These are phyloP conservation scores for Coemansia sp. DNA, from an alignment of 192 early-diverging fungal species.

Conservation along the genomic window DNA sequence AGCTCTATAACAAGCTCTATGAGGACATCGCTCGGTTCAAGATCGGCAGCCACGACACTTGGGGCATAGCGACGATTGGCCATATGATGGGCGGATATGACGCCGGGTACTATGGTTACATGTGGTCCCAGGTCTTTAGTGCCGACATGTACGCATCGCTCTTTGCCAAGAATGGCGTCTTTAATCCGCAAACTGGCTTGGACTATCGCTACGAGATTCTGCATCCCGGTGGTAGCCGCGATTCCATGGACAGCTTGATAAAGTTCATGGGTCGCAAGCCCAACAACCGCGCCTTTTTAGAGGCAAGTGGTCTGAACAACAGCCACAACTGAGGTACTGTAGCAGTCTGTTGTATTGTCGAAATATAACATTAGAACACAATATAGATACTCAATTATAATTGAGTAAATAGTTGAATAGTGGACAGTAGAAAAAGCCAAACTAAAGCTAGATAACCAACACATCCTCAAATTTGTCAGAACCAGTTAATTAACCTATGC, in stretches of 20 bases:
- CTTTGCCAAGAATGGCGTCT: constrained; percentile 62
- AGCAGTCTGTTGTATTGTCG: no score
- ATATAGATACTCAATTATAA: no score
- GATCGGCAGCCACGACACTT: constrained; percentile 68
- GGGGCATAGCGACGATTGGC: constrained; percentile 65
- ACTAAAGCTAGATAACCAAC: no score
- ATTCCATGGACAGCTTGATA: constrained; percentile 64
- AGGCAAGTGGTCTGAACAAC: constrained; percentile 61
- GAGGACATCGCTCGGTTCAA: constrained; percentile 44
- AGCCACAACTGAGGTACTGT: no score
- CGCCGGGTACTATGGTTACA: constrained; percentile 77
- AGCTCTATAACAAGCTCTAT: constrained; percentile 53
- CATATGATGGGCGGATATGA: constrained; percentile 82
- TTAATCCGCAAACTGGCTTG: constrained; percentile 62
- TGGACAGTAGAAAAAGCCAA: no score
- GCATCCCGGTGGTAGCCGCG: constrained; percentile 67
- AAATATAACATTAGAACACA: no score
- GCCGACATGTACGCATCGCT: constrained; percentile 80
- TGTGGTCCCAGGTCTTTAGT: constrained; percentile 81
- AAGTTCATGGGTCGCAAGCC: constrained; percentile 83
- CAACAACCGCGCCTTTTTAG: constrained; percentile 76
- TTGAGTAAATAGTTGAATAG: no score
- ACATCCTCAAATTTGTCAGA: no score
- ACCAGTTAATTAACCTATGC: no score
- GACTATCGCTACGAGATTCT: constrained; percentile 79